These are phyloP conservation scores for Jatropha curcas DNA, from an alignment of 345 rosid species.

Conservation along the genomic window DNA sequence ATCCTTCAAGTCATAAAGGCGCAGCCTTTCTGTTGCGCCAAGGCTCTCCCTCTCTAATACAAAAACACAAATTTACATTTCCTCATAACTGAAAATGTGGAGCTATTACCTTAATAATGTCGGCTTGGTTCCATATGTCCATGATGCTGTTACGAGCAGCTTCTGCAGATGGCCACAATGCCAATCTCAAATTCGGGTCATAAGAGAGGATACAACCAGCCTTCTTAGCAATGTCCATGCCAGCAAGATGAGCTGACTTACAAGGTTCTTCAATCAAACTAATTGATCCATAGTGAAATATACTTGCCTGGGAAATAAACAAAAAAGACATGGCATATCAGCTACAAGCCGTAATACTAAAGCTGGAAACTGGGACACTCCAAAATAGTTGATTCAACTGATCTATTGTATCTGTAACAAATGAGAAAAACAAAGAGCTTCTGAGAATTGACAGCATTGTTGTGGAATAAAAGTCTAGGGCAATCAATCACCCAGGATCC, in stretches of 20 bases:
- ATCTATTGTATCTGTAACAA: neutral
- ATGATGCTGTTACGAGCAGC: constrained; percentile 13
- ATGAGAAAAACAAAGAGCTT: neutral
- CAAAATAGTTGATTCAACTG: neutral
- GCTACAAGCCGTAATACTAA: neutral
- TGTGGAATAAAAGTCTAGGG: neutral
- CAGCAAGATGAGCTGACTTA: constrained; percentile 12
- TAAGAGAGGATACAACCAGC: constrained; percentile 19
- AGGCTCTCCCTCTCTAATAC: neutral
- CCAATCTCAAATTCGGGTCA: constrained; percentile 24
- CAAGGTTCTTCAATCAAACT: constrained; percentile 7
- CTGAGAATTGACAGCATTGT: neutral
- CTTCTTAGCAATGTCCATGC: constrained; percentile 11
- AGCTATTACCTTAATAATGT: constrained; percentile 16
- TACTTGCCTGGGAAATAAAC: constrained; percentile 1
- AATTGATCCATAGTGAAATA: constrained; percentile 19
- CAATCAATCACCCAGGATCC: neutral
- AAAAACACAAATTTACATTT: neutral
- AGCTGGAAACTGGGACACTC: neutral
- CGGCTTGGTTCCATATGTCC: constrained; percentile 25
- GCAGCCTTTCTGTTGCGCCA: no score
- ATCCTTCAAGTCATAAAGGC: no score
- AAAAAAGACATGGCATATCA: neutral
- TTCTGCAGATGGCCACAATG: constrained; percentile 23
- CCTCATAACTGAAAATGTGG: neutral